phyloP scores from a whole-genome alignment of 768 basidiomycete species.

The Panellus pusillus region DNA sequence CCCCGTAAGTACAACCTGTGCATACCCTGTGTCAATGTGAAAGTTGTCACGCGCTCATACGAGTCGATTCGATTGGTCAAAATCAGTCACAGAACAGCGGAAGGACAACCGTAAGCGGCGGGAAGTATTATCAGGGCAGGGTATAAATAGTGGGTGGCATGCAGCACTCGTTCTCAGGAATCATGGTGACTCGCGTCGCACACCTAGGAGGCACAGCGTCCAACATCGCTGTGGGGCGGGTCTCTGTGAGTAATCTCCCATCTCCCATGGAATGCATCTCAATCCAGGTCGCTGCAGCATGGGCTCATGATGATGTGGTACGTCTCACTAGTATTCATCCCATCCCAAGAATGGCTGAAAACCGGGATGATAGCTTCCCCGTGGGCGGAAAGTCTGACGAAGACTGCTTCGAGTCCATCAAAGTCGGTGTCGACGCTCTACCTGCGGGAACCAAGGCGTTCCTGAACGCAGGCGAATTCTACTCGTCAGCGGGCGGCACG shows the following conservation, averaged over 20 bases:
- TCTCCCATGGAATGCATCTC: not conserved
- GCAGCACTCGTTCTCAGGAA: no score
- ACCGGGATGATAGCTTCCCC: conserved; percentile 32
- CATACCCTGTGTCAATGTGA: no score
- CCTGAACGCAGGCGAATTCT: conserved; percentile 36
- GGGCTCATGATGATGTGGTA: conserved; percentile 22
- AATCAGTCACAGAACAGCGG: not conserved
- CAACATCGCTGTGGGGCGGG: conserved; percentile 1
- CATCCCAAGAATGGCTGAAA: not conserved
- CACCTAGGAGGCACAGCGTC: conserved; percentile 7
- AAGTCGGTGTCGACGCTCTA: conserved; percentile 45
- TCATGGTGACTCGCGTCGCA: not conserved
- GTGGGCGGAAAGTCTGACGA: conserved; percentile 51
- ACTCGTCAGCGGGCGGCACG: not conserved
- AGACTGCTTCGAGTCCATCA: conserved; percentile 62
- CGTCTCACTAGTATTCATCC: not conserved
- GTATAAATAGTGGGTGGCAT: no score
- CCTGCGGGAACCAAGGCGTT: conserved; percentile 47
- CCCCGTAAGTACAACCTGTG: no score
- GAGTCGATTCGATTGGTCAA: not conserved
- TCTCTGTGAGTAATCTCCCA: not conserved
- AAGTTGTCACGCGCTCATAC: no score
- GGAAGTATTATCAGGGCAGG: no score
- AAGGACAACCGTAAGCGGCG: no score
- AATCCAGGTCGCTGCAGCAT: conserved; percentile 6